A percentile compares a stretch with the other conserved stretches of the same genome.
Conservation (phyloP, 2,329 filamentous ascomycete species). For the Aspergillus terreus region DNA sequence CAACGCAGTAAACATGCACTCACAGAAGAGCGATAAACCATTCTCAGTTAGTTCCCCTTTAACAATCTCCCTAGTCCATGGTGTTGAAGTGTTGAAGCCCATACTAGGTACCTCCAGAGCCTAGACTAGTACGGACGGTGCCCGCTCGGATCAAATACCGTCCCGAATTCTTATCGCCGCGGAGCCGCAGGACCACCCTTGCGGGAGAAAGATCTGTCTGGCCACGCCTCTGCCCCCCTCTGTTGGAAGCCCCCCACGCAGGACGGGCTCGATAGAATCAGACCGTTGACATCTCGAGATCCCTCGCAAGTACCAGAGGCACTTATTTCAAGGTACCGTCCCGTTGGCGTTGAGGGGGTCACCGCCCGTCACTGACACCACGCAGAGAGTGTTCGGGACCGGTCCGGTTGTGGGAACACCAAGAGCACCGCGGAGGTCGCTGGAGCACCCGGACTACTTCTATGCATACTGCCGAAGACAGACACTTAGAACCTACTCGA, state of each 20-base stretch:
- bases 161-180: slow-evolving; percentile 21
- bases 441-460: background rate
- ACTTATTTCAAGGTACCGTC: background rate
- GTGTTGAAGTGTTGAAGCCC: too few relatives aligned
- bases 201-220: slow-evolving; percentile 15
- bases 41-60: too few relatives aligned
- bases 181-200: slow-evolving; percentile 14
- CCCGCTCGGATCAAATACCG: slow-evolving; percentile 19
- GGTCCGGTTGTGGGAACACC: background rate
- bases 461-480: background rate
- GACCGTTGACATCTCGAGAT: background rate
- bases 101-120: too few relatives aligned
- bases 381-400: background rate
- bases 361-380: background rate
- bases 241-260: background rate
- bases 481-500: background rate
- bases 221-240: background rate
- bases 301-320: background rate
- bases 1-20: too few relatives aligned
- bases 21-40: too few relatives aligned
- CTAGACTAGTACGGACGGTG: too few relatives aligned
- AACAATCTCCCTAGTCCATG: too few relatives aligned
- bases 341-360: too few relatives aligned
- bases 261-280: background rate
- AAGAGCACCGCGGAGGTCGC: background rate